Percentiles rank a stretch among this genome's conserved stretches.
phyloP scores from a whole-genome alignment of 2,329 filamentous ascomycete species.

The Exophiala aquamarina region DNA sequence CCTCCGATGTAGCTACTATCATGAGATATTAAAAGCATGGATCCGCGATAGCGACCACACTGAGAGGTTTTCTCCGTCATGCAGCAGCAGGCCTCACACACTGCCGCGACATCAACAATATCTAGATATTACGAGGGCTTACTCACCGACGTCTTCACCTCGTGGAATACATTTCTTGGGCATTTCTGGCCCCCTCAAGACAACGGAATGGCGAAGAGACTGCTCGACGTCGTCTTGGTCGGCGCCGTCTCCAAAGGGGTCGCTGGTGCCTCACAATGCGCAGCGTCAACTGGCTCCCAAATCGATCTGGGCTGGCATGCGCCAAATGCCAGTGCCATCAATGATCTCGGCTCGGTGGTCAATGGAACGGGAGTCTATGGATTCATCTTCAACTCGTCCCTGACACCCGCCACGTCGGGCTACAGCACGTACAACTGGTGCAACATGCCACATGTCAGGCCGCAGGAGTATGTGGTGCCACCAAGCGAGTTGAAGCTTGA shows the following conservation, averaged over 20 bases:
- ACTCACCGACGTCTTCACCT: neutral
- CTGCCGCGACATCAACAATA: slow-evolving; percentile 11
- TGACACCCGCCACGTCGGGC: slow-evolving; percentile 50
- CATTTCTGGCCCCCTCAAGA: neutral
- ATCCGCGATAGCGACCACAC: no score
- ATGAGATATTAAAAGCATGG: neutral
- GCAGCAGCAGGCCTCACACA: neutral
- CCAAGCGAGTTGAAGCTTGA: slow-evolving; percentile 60
- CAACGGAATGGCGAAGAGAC: slow-evolving; percentile 11
- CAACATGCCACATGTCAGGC: slow-evolving; percentile 83
- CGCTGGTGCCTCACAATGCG: slow-evolving; percentile 11
- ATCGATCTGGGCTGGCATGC: slow-evolving; percentile 58
- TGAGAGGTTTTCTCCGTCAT: no score
- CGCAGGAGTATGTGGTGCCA: slow-evolving; percentile 60
- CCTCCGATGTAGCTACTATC: neutral
- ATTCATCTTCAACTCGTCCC: slow-evolving; percentile 70
- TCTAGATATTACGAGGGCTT: slow-evolving; percentile 5
- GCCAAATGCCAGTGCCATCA: slow-evolving; percentile 57
- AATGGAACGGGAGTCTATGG: slow-evolving; percentile 65
- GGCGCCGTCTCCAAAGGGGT: slow-evolving; percentile 4
- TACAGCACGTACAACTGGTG: slow-evolving; percentile 77
- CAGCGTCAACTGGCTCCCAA: neutral
- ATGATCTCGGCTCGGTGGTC: slow-evolving; percentile 60
- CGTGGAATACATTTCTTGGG: no score
- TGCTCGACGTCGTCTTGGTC: slow-evolving; percentile 8